These are phyloP conservation scores for Pyrus betulifolia DNA, from an alignment of 306 rosid species.

Conservation along the genomic window DNA sequence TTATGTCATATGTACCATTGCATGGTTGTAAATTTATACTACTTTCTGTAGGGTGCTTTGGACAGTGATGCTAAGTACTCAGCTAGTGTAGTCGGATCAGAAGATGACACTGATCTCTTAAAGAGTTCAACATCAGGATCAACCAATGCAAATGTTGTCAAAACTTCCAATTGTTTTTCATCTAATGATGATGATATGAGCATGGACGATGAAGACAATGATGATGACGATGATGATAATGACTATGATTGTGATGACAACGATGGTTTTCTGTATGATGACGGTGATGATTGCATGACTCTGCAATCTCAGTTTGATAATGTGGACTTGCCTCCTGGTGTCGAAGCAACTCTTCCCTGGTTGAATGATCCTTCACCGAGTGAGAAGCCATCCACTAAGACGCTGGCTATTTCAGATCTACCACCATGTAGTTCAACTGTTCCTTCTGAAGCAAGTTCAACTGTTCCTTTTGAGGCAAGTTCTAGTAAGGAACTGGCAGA, in stretches of 20 bases:
- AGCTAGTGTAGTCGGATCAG: slow-evolving; percentile 31
- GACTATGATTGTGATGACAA: slow-evolving; percentile 32
- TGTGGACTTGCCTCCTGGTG: slow-evolving; percentile 78
- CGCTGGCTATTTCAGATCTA: slow-evolving; percentile 17
- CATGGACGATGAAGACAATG: slow-evolving; percentile 36
- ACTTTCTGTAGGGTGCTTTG: slow-evolving; percentile 28
- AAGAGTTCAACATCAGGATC: slow-evolving; percentile 50
- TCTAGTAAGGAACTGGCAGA: slow-evolving; percentile 29
- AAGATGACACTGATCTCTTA: slow-evolving; percentile 34
- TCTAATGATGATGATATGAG: slow-evolving; percentile 35
- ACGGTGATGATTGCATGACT: slow-evolving; percentile 23
- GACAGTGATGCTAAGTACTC: slow-evolving; percentile 30
- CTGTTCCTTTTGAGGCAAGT: slow-evolving; percentile 28
- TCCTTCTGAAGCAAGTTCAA: slow-evolving; percentile 12
- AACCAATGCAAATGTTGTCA: slow-evolving; percentile 28
- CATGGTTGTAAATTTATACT: not conserved
- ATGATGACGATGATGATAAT: slow-evolving; percentile 31
- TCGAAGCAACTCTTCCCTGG: slow-evolving; percentile 72
- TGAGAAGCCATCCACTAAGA: slow-evolving; percentile 14
- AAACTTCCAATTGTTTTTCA: slow-evolving; percentile 34
- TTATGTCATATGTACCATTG: slow-evolving; percentile 3
- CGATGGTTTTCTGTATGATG: slow-evolving; percentile 30
- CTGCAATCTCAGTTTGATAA: slow-evolving; percentile 65
- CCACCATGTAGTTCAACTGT: slow-evolving; percentile 13
- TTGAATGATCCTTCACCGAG: slow-evolving; percentile 38